phyloP scores from a whole-genome alignment of 305 asterid genomes.

The Galium porrigens region DNA sequence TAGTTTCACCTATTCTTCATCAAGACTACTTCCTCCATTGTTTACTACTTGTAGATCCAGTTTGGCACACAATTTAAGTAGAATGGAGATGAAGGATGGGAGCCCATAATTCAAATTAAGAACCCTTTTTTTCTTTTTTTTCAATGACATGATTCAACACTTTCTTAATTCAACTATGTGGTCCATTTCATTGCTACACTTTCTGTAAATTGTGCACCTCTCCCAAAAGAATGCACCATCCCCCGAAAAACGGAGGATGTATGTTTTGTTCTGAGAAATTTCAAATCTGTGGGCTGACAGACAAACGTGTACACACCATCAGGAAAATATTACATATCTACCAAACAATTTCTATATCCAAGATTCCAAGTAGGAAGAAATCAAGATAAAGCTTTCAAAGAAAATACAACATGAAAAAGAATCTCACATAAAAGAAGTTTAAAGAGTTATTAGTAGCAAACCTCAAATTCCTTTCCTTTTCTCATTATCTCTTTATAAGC shows the following conservation, averaged over 20 bases:
- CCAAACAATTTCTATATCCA: neutral
- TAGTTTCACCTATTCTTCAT: neutral
- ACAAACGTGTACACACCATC: neutral
- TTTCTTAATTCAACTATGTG: neutral
- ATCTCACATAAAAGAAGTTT: neutral
- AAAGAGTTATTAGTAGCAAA: constrained; percentile 16
- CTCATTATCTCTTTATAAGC: constrained; percentile 83
- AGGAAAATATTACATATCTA: neutral
- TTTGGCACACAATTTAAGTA: neutral
- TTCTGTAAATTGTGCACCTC: neutral
- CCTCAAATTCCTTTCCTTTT: constrained; percentile 85
- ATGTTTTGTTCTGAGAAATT: neutral
- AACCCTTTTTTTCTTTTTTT: neutral
- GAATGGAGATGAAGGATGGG: neutral
- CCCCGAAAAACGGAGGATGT: neutral
- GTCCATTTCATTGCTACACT: neutral
- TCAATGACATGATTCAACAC: neutral
- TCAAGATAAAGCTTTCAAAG: neutral
- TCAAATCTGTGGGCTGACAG: neutral
- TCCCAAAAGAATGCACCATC: neutral
- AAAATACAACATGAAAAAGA: neutral
- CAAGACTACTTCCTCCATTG: neutral
- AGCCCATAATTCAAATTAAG: no score
- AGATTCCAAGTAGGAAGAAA: neutral
- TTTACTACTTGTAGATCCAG: neutral